A percentile compares a stretch with the other conserved stretches of the same genome.
phyloP scores from a whole-genome alignment of 352 stramenopile genomes.

The Phytophthora ramorum region DNA sequence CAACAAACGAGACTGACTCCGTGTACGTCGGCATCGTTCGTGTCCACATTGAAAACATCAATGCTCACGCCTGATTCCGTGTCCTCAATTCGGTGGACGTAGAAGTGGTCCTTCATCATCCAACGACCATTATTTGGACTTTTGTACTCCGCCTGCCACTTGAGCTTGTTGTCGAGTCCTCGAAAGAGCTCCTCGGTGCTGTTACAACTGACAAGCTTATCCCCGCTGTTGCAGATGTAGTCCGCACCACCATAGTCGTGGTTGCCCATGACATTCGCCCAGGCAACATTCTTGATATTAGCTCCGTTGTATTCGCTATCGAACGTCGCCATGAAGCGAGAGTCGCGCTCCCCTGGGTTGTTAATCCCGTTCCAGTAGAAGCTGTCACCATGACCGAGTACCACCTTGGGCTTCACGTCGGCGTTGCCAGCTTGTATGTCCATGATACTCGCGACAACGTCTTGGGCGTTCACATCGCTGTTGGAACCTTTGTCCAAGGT shows the following conservation, averaged over 20 bases:
- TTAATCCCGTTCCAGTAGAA: constrained; percentile 36
- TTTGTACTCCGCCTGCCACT: constrained; percentile 23
- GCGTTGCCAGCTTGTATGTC: constrained; percentile 15
- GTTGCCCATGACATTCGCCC: constrained; percentile 25
- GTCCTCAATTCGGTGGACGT: constrained; percentile 19
- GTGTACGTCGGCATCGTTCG: constrained; percentile 21
- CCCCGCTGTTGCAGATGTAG: constrained; percentile 20
- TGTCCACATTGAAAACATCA: constrained; percentile 32
- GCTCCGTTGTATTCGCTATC: constrained; percentile 19
- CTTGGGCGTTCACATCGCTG: constrained; percentile 25
- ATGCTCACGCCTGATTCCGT: constrained; percentile 18
- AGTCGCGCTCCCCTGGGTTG: constrained; percentile 12
- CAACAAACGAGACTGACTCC: constrained; percentile 18
- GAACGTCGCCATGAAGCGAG: constrained; percentile 22
- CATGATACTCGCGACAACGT: constrained; percentile 32
- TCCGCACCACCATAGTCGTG: constrained; percentile 32
- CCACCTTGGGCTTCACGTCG: constrained; percentile 12
- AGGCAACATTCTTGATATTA: constrained; percentile 21
- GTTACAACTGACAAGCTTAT: constrained; percentile 10
- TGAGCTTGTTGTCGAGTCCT: constrained; percentile 27
- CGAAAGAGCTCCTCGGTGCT: constrained; percentile 14
- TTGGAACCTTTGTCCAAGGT: constrained; percentile 23
- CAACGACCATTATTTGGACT: constrained; percentile 24
- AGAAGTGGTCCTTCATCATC: constrained; percentile 24
- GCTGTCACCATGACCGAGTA: constrained; percentile 31